Conservation (phyloP, 345 rosid genomes). For the Brassica juncea region DNA sequence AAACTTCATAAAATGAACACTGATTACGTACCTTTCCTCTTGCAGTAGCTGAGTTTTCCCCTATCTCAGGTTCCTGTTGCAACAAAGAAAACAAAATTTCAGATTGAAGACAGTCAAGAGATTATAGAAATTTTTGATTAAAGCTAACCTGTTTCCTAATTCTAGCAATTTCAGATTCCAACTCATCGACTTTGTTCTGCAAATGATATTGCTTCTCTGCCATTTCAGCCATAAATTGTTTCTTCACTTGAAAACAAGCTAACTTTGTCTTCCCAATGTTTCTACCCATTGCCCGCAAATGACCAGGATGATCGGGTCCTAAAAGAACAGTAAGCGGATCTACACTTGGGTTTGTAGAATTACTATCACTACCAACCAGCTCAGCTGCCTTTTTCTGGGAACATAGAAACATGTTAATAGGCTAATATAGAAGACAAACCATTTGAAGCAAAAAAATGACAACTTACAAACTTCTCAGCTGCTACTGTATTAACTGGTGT, state of each 20-base stretch:
- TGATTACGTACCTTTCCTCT: neutral
- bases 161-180: neutral
- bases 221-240: neutral
- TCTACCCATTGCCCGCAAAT: slow-evolving; percentile 1
- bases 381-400: neutral
- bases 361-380: neutral
- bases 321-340: neutral
- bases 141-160: neutral
- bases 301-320: slow-evolving; percentile 5
- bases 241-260: slow-evolving; percentile 1
- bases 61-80: neutral
- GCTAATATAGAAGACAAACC: neutral
- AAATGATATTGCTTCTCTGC: neutral
- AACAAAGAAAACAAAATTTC: neutral
- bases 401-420: neutral
- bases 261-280: neutral
- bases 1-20: neutral
- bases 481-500: neutral
- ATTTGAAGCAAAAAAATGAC: neutral
- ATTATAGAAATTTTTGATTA: neutral
- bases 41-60: slow-evolving; percentile 1
- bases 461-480: neutral
- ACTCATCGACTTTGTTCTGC: neutral
- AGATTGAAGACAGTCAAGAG: neutral
- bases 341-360: neutral